Percentiles rank a stretch among this genome's conserved stretches.
Evolutionary conservation across 1,139 yeast genomes (phyloP).

Genomic region (Pichia sp.): DNA sequence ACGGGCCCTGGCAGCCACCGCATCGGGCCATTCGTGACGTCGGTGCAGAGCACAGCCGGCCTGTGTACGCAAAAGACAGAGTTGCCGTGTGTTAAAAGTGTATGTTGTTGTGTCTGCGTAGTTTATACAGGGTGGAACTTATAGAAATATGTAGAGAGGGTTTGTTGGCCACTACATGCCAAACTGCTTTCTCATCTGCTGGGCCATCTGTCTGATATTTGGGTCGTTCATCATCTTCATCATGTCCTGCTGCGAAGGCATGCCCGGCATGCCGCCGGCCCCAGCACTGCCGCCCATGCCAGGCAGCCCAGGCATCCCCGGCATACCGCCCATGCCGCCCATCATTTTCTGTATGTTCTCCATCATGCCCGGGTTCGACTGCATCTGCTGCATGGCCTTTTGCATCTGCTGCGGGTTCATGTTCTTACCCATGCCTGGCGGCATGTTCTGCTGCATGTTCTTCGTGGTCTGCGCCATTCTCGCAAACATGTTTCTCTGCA

Average conservation of each 20-base stretch:
- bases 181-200: constrained; percentile 32
- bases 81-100: background rate
- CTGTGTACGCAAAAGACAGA: background rate
- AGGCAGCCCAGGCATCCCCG: constrained; percentile 29
- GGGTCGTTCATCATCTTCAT: constrained; percentile 35
- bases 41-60: background rate
- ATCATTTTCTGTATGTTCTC: constrained; percentile 48
- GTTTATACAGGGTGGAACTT: no score
- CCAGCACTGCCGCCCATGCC: constrained; percentile 16
- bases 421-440: constrained; percentile 35
- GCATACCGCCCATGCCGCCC: constrained; percentile 38
- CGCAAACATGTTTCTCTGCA: constrained; percentile 94
- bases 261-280: constrained; percentile 7
- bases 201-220: constrained; percentile 33
- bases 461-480: constrained; percentile 79
- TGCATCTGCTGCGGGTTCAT: constrained; percentile 53
- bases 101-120: no score
- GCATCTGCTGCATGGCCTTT: constrained; percentile 48
- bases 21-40: background rate
- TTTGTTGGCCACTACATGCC: constrained; percentile 12
- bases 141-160: background rate
- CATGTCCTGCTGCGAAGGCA: constrained; percentile 34
- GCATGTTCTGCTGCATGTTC: constrained; percentile 34
- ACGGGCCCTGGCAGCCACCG: no score
- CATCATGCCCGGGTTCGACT: constrained; percentile 63